A percentile compares a stretch with the other conserved stretches of the same genome.
These are phyloP conservation scores for Styphnolobium japonicum DNA, from an alignment of 306 rosid genomes.

Conservation along the genomic window DNA sequence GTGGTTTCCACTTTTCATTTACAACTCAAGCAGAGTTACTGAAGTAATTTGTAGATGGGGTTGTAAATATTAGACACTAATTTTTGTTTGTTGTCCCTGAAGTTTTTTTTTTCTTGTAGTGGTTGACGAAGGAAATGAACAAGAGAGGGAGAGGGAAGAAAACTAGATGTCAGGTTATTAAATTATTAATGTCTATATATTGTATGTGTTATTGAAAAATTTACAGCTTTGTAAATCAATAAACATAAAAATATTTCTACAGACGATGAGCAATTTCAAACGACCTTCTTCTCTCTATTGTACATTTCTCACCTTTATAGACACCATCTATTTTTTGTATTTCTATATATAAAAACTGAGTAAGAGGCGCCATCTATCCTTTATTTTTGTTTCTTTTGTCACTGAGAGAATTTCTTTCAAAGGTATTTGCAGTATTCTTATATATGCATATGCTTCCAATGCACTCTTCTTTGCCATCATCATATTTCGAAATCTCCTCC, in stretches of 20 bases:
- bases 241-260: background rate
- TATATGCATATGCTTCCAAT: background rate
- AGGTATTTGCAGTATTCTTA: background rate
- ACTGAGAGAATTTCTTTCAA: background rate
- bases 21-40: no score
- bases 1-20: no score
- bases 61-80: no score
- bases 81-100: no score
- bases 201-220: background rate
- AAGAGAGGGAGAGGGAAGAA: no score
- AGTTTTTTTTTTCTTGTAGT: no score
- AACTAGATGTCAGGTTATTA: no score
- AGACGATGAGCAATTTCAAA: background rate
- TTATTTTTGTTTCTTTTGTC: background rate
- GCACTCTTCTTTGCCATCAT: background rate
- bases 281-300: background rate
- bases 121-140: no score
- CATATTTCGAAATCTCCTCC: constrained; percentile 29
- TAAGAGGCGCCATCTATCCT: background rate
- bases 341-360: background rate
- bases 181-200: no score
- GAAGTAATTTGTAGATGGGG: no score
- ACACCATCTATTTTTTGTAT: background rate
- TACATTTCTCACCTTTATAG: constrained; percentile 6
- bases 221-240: background rate